Base-by-base conservation (phyloP, 2,329 filamentous ascomycete genomes). In the Aspergillus texensis region DNA sequence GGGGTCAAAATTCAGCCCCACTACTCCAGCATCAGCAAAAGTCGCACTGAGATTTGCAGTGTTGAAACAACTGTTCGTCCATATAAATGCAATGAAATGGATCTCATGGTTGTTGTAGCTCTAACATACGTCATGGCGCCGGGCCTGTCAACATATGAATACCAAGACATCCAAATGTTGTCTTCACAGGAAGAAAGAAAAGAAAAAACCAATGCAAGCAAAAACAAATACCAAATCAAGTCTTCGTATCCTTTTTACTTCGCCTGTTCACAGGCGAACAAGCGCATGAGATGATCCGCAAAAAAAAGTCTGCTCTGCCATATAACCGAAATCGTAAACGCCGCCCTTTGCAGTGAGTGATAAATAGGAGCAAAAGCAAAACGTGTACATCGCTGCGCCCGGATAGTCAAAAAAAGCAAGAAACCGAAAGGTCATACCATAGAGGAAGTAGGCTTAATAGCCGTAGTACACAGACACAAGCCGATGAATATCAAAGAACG, bases 281-380 rank as follows among this genome's bases (percentile, higher is more conserved):
- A 32, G n/a, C 28, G 10, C 48, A 52, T 28, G 28, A 32, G 50
- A 60, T 57, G 46, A 26, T 61, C 28, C 39, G 55, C 55, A 48
- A 60, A 54, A 43, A 45, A 16, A 60, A 21, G 32, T 21, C 46
- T 54, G 52, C 30, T 54, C 21, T 60, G 48, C 30, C 58, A 62
- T 63, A 63, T 56, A 65, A 61, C 62, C 57, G 58, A 66, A 64
- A 70, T 63, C 60, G 67, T 61, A 62, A 70, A 72, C 70, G 70
- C 70, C 69, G 61, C 62, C 60, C 65, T 64, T 61, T 70, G 69
- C 69, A 70, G 62, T 63, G 64, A 64, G 60, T 65, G 54, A 43
- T 61, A 52, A 61, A 43, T 14, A 19, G 41, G 32, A 53, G 26
- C 57, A 56, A 52, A 60, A 61, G 48, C 39, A 57, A 32, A 60